Percentiles rank a stretch among this genome's conserved stretches.
Evolutionary conservation across 1,284 basidiomycete genomes (phyloP).

Genomic region (Ceratobasidium sp.): DNA sequence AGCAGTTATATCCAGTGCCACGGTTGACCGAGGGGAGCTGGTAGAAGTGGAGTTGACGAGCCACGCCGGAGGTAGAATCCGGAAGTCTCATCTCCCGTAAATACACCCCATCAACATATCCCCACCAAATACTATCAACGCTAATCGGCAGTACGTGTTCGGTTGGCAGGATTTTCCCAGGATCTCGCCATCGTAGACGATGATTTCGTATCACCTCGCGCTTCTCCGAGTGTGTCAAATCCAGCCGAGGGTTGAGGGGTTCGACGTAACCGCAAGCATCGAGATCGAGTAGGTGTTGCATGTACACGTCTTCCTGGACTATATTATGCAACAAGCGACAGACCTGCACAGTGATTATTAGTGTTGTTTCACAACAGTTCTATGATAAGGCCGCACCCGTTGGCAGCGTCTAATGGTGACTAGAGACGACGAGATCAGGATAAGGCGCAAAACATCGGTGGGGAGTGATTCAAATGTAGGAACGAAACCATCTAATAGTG

Average conservation of each 20-base stretch:
- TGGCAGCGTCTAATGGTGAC: too few species aligned
- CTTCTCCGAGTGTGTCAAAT: not conserved
- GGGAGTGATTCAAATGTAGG: too few species aligned
- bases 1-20: constrained; percentile 9
- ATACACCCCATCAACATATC: too few species aligned
- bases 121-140: too few species aligned
- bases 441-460: constrained; percentile 73
- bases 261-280: not conserved
- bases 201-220: not conserved
- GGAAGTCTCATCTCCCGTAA: too few species aligned
- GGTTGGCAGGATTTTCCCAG: not conserved
- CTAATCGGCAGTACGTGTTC: not conserved
- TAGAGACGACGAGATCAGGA: constrained; percentile 62
- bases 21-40: constrained; percentile 14
- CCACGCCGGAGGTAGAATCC: too few species aligned
- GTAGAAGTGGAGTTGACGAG: constrained; percentile 14
- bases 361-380: too few species aligned
- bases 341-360: not conserved
- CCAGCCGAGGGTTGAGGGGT: not conserved
- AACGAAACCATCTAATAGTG: too few species aligned
- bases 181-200: not conserved
- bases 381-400: not conserved
- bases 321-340: too few species aligned
- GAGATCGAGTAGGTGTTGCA: not conserved
- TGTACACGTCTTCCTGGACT: not conserved